These are phyloP conservation scores for Sungouiozyma ichnusensis DNA, from an alignment of 805 yeast genomes.

Conservation along the genomic window DNA sequence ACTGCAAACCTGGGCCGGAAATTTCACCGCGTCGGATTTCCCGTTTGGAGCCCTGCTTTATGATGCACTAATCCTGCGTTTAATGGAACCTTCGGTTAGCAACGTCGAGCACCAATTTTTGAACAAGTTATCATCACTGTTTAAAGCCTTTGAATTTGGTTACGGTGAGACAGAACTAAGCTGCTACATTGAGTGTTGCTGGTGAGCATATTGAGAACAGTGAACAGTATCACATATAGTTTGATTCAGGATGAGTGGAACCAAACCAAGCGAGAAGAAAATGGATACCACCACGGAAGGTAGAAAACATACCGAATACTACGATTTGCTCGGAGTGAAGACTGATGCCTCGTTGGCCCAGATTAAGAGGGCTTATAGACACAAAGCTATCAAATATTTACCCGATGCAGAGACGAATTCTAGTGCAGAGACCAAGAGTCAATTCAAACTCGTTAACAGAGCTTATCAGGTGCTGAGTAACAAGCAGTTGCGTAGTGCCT, in stretches of 20 bases:
- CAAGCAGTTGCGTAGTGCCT: constrained; percentile 49
- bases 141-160: too few relatives aligned
- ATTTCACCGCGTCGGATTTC: too few relatives aligned
- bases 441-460: constrained; percentile 58
- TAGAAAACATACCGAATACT: constrained; percentile 35
- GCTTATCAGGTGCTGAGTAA: constrained; percentile 75
- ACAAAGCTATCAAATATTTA: constrained; percentile 74
- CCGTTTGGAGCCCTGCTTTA: too few relatives aligned
- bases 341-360: constrained; percentile 64
- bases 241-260: background rate
- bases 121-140: too few relatives aligned
- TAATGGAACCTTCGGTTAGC: too few relatives aligned
- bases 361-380: constrained; percentile 85
- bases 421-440: constrained; percentile 64
- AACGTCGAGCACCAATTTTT: too few relatives aligned
- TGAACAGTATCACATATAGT: too few relatives aligned
- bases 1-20: too few relatives aligned
- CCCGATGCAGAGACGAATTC: constrained; percentile 94
- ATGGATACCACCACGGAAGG: background rate
- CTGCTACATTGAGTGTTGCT: too few relatives aligned
- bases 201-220: too few relatives aligned
- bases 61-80: too few relatives aligned
- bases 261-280: background rate
- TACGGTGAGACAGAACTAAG: too few relatives aligned
- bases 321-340: constrained; percentile 60